Base-by-base conservation (phyloP, 345 rosid species). In the Citrus australasica region DNA sequence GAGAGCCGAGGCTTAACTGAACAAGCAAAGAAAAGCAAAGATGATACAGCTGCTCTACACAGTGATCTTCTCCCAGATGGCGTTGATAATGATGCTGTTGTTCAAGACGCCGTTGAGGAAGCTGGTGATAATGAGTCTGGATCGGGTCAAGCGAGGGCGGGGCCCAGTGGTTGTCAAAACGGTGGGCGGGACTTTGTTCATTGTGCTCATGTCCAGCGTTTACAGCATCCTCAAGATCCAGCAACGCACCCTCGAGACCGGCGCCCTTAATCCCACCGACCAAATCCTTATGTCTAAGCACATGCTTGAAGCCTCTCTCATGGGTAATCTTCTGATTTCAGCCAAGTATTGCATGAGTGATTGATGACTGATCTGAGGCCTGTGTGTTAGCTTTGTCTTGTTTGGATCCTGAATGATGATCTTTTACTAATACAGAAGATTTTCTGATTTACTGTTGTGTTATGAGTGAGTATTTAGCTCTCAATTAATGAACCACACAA, bases 231-330 rank as follows among this genome's bases (percentile, higher is more conserved):
- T 87, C n/a, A 78, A 82, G 69, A 93, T 94, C 86, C 92, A 86
- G 58, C 85, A 80, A 16, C 89, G 90, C 38, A 79, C 89, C 0
- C 68, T 67, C 30, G 98, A 94, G 60, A 85, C 81, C 8, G 96
- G 88, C 4, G 85, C 70, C 67, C 73, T 84, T 11, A 94, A 85
- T 80, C 98, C 98, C 62, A 94, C 98, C 33, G 98, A 94, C 76
- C 92, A 91, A 82, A 88, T 94, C 51, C 91, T 94, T 80, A 88
- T 90, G 80, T 83, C 97, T 40, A 87, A 73, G 65, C 88, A 87
- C 84, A 87, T 93, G 82, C 97, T 92, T 63, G 97, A 94, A 79
- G 92, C 95, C 70, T 88, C 98, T 87, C 93, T 94, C 35, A 90
- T 94, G 95, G 98, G 98, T 94, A 83, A 40, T 51, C 14, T 14